These are phyloP conservation scores for Lachnellula suecica DNA, from an alignment of 2,329 filamentous ascomycete species.

Conservation along the genomic window DNA sequence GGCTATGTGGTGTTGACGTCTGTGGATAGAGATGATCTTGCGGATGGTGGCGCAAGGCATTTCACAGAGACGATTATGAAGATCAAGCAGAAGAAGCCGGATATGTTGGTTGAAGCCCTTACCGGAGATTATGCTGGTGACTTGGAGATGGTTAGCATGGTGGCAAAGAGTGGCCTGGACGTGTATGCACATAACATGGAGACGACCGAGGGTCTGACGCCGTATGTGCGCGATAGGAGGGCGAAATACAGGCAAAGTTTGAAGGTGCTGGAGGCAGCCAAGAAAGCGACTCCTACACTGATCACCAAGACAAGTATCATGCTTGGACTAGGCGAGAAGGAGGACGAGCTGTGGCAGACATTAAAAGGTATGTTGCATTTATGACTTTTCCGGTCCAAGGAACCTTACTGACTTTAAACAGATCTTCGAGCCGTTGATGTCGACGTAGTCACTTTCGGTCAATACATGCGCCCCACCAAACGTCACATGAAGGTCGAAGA, in stretches of 20 bases:
- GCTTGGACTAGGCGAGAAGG: conserved; percentile 91
- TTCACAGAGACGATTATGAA: conserved; percentile 92
- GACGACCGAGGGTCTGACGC: conserved; percentile 87
- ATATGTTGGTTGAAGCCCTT: conserved; percentile 77
- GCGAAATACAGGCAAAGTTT: conserved; percentile 88
- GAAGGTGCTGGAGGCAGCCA: conserved; percentile 76
- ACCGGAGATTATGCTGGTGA: conserved; percentile 88
- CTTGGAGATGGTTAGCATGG: conserved; percentile 79
- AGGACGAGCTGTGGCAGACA: conserved; percentile 79
- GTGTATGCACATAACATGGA: conserved; percentile 98
- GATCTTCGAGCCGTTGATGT: conserved; percentile 79
- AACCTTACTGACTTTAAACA: conserved; percentile 31
- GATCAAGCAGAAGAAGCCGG: conserved; percentile 82
- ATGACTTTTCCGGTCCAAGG: no score
- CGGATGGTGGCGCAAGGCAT: conserved; percentile 84
- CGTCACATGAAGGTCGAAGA: conserved; percentile 95
- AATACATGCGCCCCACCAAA: conserved; percentile 99
- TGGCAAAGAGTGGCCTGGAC: conserved; percentile 86
- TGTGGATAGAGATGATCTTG: conserved; percentile 90
- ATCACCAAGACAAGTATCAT: conserved; percentile 99
- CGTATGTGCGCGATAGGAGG: conserved; percentile 83
- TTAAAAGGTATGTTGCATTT: conserved; percentile 58
- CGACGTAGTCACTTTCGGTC: conserved; percentile 97
- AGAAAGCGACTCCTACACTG: conserved; percentile 69
- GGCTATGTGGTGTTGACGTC: conserved; percentile 94